Evolutionary conservation across 176 grass and related monocot genomes (phyloP).

Genomic region (Urochloa ruziziensis): DNA sequence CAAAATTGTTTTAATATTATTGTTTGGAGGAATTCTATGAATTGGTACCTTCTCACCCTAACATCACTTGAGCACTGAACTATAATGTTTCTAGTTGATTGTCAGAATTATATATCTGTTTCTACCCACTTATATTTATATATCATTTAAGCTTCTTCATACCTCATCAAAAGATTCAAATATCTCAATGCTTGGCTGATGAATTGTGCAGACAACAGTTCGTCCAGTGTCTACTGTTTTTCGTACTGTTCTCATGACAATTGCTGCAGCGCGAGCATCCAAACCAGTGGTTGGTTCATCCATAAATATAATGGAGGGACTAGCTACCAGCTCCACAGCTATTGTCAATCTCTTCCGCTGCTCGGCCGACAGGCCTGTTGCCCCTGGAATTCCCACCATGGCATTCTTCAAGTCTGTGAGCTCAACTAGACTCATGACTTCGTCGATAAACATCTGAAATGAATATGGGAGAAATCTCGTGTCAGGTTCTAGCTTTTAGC

Average conservation of each 20-base stretch:
- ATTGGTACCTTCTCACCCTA: background rate
- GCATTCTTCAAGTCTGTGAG: constrained; percentile 68
- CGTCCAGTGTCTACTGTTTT: constrained; percentile 94
- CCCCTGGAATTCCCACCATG: constrained; percentile 70
- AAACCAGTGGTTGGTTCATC: constrained; percentile 88
- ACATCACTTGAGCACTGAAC: background rate
- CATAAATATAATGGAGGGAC: constrained; percentile 95
- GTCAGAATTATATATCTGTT: background rate
- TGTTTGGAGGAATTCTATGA: background rate
- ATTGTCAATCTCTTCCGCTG: constrained; percentile 91
- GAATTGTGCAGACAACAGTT: constrained; percentile 91
- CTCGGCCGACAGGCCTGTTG: constrained; percentile 74
- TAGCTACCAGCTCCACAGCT: constrained; percentile 85
- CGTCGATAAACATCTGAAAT: constrained; percentile 84
- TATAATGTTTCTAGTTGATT: background rate
- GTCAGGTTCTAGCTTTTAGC: constrained; percentile 3
- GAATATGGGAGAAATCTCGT: constrained; percentile 19
- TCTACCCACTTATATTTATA: background rate
- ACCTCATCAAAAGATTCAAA: constrained; percentile 99
- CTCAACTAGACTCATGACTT: constrained; percentile 90
- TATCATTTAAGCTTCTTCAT: constrained; percentile 8
- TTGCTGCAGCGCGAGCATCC: constrained; percentile 88
- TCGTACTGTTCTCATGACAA: constrained; percentile 92
- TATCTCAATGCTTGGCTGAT: constrained; percentile 94
- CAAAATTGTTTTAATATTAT: background rate